Percentiles rank a stretch among this genome's conserved stretches.
Conservation (phyloP, 2,329 filamentous ascomycete genomes). For the Xylaria sp. region DNA sequence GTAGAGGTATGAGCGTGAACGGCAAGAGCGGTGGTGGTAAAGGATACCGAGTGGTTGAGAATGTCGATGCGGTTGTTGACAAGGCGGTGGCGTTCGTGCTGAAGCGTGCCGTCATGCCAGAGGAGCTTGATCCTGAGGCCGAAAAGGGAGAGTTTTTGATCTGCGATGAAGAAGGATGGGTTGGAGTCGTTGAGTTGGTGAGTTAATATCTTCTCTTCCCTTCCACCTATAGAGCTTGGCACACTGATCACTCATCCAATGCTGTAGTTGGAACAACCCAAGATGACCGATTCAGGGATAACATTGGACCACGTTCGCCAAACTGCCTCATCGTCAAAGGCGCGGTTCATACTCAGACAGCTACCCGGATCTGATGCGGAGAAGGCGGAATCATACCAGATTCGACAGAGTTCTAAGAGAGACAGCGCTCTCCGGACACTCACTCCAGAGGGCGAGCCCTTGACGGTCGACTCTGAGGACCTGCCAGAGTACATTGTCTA, state of each 20-base stretch:
- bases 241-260: conserved; percentile 5
- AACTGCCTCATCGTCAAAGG: conserved; percentile 34
- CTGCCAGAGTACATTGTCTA: conserved; percentile 41
- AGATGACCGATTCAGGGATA: conserved; percentile 34
- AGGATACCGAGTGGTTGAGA: conserved; percentile 39
- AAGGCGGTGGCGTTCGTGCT: conserved; percentile 40
- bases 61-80: conserved; percentile 36
- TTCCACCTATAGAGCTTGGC: not conserved
- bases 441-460: conserved; percentile 30
- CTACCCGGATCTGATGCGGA: conserved; percentile 22
- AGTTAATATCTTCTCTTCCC: conserved; percentile 16
- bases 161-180: conserved; percentile 38
- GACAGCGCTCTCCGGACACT: conserved; percentile 23
- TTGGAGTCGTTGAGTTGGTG: conserved; percentile 37
- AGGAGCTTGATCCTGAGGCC: conserved; percentile 33
- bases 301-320: conserved; percentile 35
- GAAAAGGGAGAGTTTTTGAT: conserved; percentile 31
- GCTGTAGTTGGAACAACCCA: conserved; percentile 33
- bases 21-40: conserved; percentile 30
- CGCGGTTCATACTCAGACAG: conserved; percentile 34
- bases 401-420: conserved; percentile 32
- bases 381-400: conserved; percentile 33
- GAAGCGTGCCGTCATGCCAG: conserved; percentile 36
- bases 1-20: conserved; percentile 36
- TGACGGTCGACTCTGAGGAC: conserved; percentile 31